Conservation (phyloP, 805 yeast genomes). For the Yamadazyma endophytica region DNA sequence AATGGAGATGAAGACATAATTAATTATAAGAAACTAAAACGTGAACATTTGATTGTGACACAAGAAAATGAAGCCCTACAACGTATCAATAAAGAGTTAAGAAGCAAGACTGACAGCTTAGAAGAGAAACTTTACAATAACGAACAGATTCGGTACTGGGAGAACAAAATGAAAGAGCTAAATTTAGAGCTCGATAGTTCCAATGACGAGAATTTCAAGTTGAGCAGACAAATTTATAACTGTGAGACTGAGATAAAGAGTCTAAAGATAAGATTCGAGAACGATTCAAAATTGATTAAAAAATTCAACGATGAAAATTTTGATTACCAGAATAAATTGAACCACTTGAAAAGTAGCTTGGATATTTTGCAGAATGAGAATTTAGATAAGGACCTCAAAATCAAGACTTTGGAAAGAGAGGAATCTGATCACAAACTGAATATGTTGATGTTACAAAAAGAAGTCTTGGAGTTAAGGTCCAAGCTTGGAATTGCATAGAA, state of each 20-base stretch:
- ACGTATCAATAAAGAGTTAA: constrained; percentile 50
- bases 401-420: constrained; percentile 52
- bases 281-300: constrained; percentile 46
- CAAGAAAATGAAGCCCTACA: constrained; percentile 68
- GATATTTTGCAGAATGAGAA: constrained; percentile 37
- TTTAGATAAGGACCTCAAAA: constrained; percentile 40
- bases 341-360: constrained; percentile 33
- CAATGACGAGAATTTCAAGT: constrained; percentile 46
- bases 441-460: constrained; percentile 50
- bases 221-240: constrained; percentile 44
- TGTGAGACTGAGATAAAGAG: constrained; percentile 54
- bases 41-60: constrained; percentile 49
- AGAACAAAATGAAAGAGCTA: constrained; percentile 47
- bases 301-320: constrained; percentile 58
- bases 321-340: constrained; percentile 49
- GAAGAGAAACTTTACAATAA: constrained; percentile 47
- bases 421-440: constrained; percentile 51
- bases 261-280: constrained; percentile 46
- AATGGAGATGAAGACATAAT: constrained; percentile 27
- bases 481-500: constrained; percentile 10
- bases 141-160: constrained; percentile 60
- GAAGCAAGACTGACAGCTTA: constrained; percentile 38
- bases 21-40: constrained; percentile 37
- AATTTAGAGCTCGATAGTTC: constrained; percentile 48
- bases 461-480: constrained; percentile 51